Percentiles rank a stretch among this genome's conserved stretches.
Evolutionary conservation across 371 early-diverging fungal genomes (phyloP).

Genomic region (Capillidium heterosporum): DNA sequence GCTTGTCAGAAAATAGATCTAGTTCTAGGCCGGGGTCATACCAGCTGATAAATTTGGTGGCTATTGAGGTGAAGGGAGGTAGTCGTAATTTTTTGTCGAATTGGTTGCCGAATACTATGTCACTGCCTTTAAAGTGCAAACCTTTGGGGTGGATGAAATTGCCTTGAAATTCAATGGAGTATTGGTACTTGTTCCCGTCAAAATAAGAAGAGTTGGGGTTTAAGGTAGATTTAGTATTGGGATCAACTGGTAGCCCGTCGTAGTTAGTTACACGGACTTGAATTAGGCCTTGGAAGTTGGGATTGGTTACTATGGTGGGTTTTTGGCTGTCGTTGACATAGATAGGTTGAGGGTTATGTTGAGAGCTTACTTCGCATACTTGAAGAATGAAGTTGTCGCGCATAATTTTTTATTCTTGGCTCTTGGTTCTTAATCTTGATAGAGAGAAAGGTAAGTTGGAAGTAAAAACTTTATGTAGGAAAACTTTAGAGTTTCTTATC

Average conservation of each 20-base stretch:
- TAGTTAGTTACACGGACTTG: background rate
- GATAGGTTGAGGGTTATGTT: too few relatives aligned
- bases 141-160: background rate
- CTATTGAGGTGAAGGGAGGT: background rate
- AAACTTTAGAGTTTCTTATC: too few relatives aligned
- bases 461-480: too few relatives aligned
- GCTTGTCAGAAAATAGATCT: background rate
- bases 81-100: background rate
- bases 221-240: background rate
- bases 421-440: too few relatives aligned
- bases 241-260: background rate
- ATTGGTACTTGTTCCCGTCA: background rate
- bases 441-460: too few relatives aligned
- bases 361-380: too few relatives aligned
- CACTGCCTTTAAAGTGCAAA: too few relatives aligned
- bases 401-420: too few relatives aligned
- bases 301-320: too few relatives aligned
- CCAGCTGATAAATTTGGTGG: background rate
- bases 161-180: background rate
- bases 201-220: background rate
- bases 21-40: constrained; percentile 1
- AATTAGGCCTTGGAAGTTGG: background rate
- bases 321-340: too few relatives aligned
- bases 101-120: constrained; percentile 1
- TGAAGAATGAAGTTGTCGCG: too few relatives aligned